Conservation (phyloP, 345 rosid genomes). For the Crucihimalaya himalaica region DNA sequence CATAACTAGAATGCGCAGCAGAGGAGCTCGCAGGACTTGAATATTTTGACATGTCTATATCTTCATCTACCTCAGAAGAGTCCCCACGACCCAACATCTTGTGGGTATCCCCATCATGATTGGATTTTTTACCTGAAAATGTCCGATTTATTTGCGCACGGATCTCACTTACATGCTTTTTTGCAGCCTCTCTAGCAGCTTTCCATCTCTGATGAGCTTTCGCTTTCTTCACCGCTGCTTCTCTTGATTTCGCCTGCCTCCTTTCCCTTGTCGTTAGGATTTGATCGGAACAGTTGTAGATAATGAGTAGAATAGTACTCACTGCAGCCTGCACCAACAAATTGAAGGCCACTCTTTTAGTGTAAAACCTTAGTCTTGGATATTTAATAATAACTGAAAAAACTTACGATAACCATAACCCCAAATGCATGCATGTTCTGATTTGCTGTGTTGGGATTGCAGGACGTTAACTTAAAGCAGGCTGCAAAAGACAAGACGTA, state of each 20-base stretch:
- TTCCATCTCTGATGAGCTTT: conserved; percentile 82
- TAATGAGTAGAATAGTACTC: conserved; percentile 66
- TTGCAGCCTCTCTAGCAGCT: conserved; percentile 67
- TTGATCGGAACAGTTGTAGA: conserved; percentile 92
- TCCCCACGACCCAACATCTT: conserved; percentile 50
- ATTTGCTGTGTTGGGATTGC: conserved; percentile 60
- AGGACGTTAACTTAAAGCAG: conserved; percentile 78
- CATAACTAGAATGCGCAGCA: conserved; percentile 45
- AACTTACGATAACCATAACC: conserved; percentile 79
- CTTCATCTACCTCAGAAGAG: conserved; percentile 44
- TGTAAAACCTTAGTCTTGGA: neutral
- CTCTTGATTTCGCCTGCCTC: conserved; percentile 78
- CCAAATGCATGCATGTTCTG: conserved; percentile 89
- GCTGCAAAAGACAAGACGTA: conserved; percentile 52
- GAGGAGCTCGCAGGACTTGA: conserved; percentile 43
- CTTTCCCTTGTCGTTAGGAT: conserved; percentile 73
- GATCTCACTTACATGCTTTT: conserved; percentile 67
- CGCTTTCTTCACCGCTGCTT: conserved; percentile 82
- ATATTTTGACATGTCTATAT: conserved; percentile 34
- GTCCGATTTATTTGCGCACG: conserved; percentile 63
- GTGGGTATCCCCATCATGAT: conserved; percentile 39
- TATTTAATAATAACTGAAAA: neutral
- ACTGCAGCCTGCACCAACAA: conserved; percentile 68
- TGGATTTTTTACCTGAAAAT: conserved; percentile 53
- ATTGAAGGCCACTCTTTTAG: neutral